Evolutionary conservation across 768 basidiomycete genomes (phyloP), one percentile per base, ranked within the genome.

Genomic region (Lactifluus hygrophoroides): DNA sequence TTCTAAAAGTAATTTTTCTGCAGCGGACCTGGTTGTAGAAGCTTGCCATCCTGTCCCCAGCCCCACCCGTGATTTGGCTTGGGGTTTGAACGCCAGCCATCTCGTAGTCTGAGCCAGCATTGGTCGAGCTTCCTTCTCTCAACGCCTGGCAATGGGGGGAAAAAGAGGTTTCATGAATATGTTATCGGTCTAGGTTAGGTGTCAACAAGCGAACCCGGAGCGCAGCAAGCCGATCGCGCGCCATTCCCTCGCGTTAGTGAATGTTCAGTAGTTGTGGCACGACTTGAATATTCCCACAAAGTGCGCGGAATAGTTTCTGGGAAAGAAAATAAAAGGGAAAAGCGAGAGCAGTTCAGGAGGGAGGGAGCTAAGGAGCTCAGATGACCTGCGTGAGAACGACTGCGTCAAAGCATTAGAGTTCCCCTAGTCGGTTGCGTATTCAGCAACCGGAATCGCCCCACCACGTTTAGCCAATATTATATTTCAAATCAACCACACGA

Each of bases 11-110:
- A 27, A 23, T 48, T 35, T 14, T n/a, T 23, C 19, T 17, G 25
- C 32, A 43, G 44, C 69, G 51, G 38, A 73, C 72, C 68, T 73
- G 68, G 34, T 60, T 57, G 58, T 70, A 71, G 58, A 73, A 73
- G 21, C 65, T 56, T 1, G 67, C 48, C 69, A 70, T 71, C 3
- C 68, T 58, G 35, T 69, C 69, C 16, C 64, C 64, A 46, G 62
- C 64, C 19, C 60, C 60, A 32, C 64, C 58, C 30, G 68, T 53
- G 57, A 64, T 38, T 23, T 47, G 51, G 51, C 57, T 62, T 34
- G 60, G 67, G 16, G 57, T 58, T 19, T 51, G 61, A 54, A 71
- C 16, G 44, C 64, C 65, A 9, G 68, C 56, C 72, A 73, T 68
- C 64, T 73, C 72, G 42, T 70, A 68, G 38, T 64, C 65, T 35